Evolutionary conservation across 2,329 filamentous ascomycete species (phyloP).

Genomic region (Aspergillus texensis): DNA sequence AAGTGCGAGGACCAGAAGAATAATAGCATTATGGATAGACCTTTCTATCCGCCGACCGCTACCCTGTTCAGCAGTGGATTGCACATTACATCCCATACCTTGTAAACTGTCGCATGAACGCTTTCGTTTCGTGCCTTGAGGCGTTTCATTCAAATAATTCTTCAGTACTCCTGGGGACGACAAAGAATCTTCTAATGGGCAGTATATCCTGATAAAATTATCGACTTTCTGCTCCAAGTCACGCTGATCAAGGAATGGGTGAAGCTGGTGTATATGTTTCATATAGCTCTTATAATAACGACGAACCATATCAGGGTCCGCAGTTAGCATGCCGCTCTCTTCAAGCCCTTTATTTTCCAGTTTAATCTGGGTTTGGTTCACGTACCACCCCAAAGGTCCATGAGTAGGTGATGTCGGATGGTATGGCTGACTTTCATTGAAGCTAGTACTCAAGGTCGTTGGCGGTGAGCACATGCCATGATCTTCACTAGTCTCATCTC

Average conservation of each 20-base stretch:
- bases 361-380: conserved; percentile 28
- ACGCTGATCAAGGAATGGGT: conserved; percentile 63
- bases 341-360: conserved; percentile 53
- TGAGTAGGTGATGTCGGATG: conserved; percentile 40
- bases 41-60: conserved; percentile 43
- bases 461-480: conserved; percentile 40
- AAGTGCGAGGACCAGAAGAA: conserved; percentile 80
- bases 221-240: conserved; percentile 56
- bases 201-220: conserved; percentile 54
- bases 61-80: conserved; percentile 19
- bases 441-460: no score
- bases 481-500: conserved; percentile 60
- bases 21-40: conserved; percentile 77
- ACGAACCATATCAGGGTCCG: conserved; percentile 55
- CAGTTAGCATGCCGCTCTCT: conserved; percentile 53
- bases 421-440: conserved; percentile 32
- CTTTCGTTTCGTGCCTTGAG: conserved; percentile 41
- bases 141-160: conserved; percentile 25
- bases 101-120: conserved; percentile 37
- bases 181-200: conserved; percentile 28
- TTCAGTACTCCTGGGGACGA: conserved; percentile 9
- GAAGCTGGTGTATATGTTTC: conserved; percentile 63
- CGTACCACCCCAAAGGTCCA: conserved; percentile 53
- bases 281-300: conserved; percentile 59
- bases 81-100: conserved; percentile 27